Conservation (phyloP, 352 stramenopile genomes). For the Peronospora destructor region DNA sequence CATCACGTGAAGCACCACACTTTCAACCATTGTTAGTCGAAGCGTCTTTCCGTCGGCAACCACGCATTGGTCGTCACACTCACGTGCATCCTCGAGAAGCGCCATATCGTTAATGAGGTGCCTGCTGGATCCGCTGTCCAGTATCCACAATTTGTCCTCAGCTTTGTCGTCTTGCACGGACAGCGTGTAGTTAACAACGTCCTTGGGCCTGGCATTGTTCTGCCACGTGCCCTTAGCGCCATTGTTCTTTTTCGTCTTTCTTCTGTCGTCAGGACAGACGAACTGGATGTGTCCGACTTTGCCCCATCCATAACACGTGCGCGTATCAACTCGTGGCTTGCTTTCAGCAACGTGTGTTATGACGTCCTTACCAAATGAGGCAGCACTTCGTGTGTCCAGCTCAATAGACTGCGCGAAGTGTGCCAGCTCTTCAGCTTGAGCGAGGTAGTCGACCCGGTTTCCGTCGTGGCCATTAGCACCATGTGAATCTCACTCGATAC, state of each 20-base stretch:
- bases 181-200: not conserved
- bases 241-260: not conserved
- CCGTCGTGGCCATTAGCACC: not conserved
- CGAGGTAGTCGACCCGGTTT: not conserved
- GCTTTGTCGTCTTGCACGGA: too few relatives aligned
- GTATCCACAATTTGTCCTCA: too few relatives aligned
- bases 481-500: not conserved
- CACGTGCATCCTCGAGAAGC: not conserved
- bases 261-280: too few relatives aligned
- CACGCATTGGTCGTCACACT: not conserved
- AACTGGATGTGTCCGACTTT: not conserved
- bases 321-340: not conserved
- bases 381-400: not conserved
- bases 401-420: not conserved
- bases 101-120: not conserved
- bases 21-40: not conserved
- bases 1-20: not conserved
- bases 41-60: not conserved
- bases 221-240: not conserved
- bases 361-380: not conserved
- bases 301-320: slow-evolving; percentile 1
- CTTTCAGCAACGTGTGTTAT: not conserved
- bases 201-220: not conserved
- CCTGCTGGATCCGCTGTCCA: too few relatives aligned
- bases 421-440: not conserved